Percentiles rank a stretch among this genome's conserved stretches.
Conservation (phyloP, 148 eudicot genomes). For the Nyssa sinensis region DNA sequence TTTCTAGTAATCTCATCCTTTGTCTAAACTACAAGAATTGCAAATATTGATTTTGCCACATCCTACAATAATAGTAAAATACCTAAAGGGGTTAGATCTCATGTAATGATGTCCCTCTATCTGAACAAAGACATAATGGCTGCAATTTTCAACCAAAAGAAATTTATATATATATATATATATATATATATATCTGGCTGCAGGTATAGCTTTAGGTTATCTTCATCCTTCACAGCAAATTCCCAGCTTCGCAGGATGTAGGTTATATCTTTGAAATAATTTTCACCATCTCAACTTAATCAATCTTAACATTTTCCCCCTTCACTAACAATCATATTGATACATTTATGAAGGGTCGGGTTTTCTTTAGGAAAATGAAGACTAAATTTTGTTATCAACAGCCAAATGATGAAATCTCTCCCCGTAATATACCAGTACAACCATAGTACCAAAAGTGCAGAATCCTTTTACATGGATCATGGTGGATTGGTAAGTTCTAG, state of each 20-base stretch:
- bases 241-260: not conserved
- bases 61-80: not conserved
- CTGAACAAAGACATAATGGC: constrained; percentile 1
- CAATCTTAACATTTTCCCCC: not conserved
- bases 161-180: no score
- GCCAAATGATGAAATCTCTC: no score
- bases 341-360: no score
- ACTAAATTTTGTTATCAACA: no score
- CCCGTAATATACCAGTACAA: not conserved
- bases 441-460: no score
- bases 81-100: not conserved
- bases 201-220: not conserved
- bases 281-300: not conserved
- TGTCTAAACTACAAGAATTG: not conserved
- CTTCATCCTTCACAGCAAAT: not conserved
- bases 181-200: no score
- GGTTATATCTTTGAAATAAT: not conserved
- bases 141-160: no score
- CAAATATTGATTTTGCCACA: not conserved
- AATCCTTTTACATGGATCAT: not conserved
- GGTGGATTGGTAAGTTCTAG: not conserved
- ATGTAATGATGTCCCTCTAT: not conserved
- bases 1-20: not conserved
- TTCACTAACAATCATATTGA: not conserved
- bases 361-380: not conserved